phyloP scores from a whole-genome alignment of 140 eudicot species.

The Anethum foeniculum region DNA sequence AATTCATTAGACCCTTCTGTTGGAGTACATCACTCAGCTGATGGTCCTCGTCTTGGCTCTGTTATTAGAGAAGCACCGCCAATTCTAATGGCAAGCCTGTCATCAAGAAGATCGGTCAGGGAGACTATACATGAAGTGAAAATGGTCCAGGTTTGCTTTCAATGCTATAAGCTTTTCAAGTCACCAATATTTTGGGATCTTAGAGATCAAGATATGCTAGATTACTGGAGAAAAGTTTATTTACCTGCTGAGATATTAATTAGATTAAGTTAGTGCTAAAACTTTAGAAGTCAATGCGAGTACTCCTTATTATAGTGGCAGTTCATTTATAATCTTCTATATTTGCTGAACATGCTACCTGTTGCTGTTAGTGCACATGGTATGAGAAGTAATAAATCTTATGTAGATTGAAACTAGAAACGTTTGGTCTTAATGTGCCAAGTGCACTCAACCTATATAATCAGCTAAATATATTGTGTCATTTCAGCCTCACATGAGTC shows the following conservation, averaged over 20 bases:
- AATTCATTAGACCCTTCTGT: constrained; percentile 45
- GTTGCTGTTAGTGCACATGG: background rate
- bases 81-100: constrained; percentile 57
- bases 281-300: background rate
- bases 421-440: background rate
- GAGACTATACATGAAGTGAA: constrained; percentile 84
- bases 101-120: constrained; percentile 76
- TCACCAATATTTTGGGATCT: background rate
- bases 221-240: background rate
- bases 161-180: background rate
- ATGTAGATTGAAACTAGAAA: background rate
- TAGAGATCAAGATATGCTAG: constrained; percentile 6
- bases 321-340: background rate
- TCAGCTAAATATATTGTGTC: background rate
- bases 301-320: background rate
- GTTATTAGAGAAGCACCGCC: constrained; percentile 46
- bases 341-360: background rate
- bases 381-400: background rate
- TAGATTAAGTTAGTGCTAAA: background rate
- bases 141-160: constrained; percentile 79
- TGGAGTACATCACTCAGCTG: constrained; percentile 32
- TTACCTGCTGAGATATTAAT: background rate
- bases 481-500: background rate
- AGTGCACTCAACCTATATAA: background rate
- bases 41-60: constrained; percentile 24